Conservation (phyloP, 75 land plant genomes). For the Picea glauca region DNA sequence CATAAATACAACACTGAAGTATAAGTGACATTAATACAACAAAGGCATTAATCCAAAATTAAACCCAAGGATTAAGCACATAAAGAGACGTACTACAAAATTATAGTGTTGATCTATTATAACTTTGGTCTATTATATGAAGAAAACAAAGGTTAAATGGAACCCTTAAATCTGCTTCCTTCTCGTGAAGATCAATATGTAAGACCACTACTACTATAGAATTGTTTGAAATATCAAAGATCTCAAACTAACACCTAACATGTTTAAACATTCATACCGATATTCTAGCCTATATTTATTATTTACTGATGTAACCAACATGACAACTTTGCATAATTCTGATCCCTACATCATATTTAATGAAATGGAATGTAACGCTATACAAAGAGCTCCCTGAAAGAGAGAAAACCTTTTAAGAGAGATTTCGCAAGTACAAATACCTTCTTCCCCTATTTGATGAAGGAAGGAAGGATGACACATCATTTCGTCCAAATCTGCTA, state of each 20-base stretch:
- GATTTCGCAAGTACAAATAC: background rate
- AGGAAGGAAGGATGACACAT: background rate
- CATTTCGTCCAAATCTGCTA: too few species aligned
- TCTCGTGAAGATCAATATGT: background rate
- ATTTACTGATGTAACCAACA: background rate
- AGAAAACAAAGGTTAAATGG: background rate
- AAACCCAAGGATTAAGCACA: background rate
- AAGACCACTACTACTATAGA: background rate
- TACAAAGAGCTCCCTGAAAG: background rate
- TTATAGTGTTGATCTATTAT: background rate
- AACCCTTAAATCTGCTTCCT: background rate
- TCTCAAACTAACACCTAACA: too few species aligned
- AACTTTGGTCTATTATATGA: too few species aligned
- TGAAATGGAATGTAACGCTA: background rate
- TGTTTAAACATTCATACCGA: background rate
- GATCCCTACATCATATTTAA: background rate
- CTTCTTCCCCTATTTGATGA: conserved; percentile 6
- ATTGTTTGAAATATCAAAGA: background rate
- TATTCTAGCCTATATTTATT: background rate
- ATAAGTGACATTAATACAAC: background rate
- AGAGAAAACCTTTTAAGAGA: background rate
- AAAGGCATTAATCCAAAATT: background rate
- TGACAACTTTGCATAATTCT: background rate
- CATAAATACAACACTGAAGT: background rate
- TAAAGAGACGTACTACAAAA: background rate